phyloP scores from a whole-genome alignment of 441 rosid genomes.

The Geranium incanum region DNA sequence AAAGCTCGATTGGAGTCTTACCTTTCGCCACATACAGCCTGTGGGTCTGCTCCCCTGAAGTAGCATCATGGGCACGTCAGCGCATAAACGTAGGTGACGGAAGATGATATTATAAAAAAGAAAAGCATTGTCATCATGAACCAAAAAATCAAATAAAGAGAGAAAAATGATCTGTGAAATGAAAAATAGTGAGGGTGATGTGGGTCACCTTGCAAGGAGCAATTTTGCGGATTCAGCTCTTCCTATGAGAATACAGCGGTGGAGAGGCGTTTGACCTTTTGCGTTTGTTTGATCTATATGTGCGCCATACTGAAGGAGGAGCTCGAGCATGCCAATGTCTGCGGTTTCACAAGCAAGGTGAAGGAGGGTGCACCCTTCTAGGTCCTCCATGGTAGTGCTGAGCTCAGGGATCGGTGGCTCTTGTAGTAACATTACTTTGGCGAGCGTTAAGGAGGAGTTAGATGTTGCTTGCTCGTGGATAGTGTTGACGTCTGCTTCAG shows the following conservation, averaged over 20 bases:
- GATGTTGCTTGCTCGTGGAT: constrained; percentile 55
- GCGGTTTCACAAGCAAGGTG: constrained; percentile 96
- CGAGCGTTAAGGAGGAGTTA: constrained; percentile 64
- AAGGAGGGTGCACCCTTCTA: constrained; percentile 74
- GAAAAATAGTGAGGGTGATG: not conserved
- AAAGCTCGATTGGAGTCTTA: constrained; percentile 47
- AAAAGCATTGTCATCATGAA: not conserved
- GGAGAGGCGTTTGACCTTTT: constrained; percentile 75
- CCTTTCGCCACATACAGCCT: constrained; percentile 56
- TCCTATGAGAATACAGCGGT: constrained; percentile 61
- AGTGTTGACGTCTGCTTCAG: constrained; percentile 64
- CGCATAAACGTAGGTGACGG: not conserved
- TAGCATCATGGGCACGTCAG: constrained; percentile 5
- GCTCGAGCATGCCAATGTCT: constrained; percentile 97
- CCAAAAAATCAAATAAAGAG: not conserved
- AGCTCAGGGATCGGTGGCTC: constrained; percentile 57
- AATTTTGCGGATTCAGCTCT: constrained; percentile 59
- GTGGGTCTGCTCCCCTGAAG: constrained; percentile 86
- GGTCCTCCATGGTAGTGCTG: constrained; percentile 44
- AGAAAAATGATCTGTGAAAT: not conserved
- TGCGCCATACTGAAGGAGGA: constrained; percentile 92
- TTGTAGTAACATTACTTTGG: constrained; percentile 72
- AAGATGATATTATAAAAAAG: not conserved
- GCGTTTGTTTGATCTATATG: constrained; percentile 67
- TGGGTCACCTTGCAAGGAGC: constrained; percentile 72